Evolutionary conservation across 1,284 basidiomycete genomes (phyloP).

Genomic region (Sanguinoderma infundibulare): DNA sequence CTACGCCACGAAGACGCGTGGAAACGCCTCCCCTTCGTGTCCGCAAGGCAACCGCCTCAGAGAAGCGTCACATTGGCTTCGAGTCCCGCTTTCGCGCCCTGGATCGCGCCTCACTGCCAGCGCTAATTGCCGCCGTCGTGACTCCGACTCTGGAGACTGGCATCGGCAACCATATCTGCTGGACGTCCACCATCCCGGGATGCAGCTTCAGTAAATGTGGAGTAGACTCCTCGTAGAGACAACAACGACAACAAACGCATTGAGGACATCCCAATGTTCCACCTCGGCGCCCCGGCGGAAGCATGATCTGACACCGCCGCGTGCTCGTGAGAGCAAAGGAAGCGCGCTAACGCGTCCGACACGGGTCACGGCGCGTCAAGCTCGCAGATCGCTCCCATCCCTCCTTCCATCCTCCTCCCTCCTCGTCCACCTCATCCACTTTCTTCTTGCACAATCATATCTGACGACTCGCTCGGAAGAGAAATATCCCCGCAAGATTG

Average conservation of each 20-base stretch:
- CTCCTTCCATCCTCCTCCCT: constrained; percentile 1
- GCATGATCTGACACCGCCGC: too few species aligned
- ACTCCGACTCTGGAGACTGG: neutral
- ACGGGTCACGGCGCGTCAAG: constrained; percentile 20
- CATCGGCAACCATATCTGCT: neutral
- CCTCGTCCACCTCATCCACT: constrained; percentile 3
- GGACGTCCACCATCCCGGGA: neutral
- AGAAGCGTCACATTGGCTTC: neutral
- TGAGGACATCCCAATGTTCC: neutral
- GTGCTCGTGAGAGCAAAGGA: constrained; percentile 20
- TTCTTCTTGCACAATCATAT: neutral
- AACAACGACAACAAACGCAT: neutral
- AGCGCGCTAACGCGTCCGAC: constrained; percentile 27
- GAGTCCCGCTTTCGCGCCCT: neutral
- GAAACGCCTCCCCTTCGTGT: neutral
- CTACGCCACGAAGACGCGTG: neutral
- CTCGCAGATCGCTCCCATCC: constrained; percentile 15
- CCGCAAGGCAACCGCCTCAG: neutral
- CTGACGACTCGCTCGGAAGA: too few species aligned
- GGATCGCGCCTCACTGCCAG: neutral
- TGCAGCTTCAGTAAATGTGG: neutral
- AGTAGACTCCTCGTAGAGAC: too few species aligned
- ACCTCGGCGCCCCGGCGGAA: too few species aligned
- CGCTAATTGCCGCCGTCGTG: neutral
- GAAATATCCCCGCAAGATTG: neutral